Evolutionary conservation across 768 basidiomycete species (phyloP).

Genomic region (Daedaleopsis sinensis): DNA sequence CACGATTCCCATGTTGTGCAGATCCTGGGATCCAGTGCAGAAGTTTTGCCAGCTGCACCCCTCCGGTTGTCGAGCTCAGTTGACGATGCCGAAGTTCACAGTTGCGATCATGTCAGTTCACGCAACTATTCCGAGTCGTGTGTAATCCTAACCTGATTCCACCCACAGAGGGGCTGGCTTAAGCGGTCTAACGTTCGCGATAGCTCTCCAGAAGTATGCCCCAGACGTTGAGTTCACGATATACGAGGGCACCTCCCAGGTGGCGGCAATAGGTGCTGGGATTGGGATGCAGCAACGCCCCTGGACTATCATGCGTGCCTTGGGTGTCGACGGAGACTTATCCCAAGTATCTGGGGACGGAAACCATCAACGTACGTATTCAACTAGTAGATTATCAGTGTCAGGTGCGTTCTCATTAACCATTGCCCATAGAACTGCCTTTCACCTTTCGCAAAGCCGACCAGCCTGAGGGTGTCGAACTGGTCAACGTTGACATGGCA

Average conservation of each 20-base stretch:
- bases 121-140: neutral
- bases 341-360: neutral
- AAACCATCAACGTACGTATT: neutral
- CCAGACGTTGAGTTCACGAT: slow-evolving; percentile 26
- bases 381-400: neutral
- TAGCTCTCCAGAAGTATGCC: slow-evolving; percentile 20
- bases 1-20: too few species aligned
- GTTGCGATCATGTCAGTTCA: neutral
- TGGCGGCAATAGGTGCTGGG: slow-evolving; percentile 29
- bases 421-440: neutral
- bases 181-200: slow-evolving; percentile 28
- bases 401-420: too few species aligned
- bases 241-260: slow-evolving; percentile 26
- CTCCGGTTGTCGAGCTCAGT: neutral
- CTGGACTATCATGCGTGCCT: slow-evolving; percentile 24
- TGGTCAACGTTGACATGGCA: neutral
- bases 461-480: slow-evolving; percentile 5
- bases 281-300: slow-evolving; percentile 26
- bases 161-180: slow-evolving; percentile 32
- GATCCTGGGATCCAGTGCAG: neutral
- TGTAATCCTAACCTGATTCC: neutral
- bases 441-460: slow-evolving; percentile 22
- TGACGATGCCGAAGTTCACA: neutral
- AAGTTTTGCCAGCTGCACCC: neutral
- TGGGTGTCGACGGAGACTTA: slow-evolving; percentile 21